phyloP scores from a whole-genome alignment of 768 basidiomycete species.

The Gloeostereum incarnatum region DNA sequence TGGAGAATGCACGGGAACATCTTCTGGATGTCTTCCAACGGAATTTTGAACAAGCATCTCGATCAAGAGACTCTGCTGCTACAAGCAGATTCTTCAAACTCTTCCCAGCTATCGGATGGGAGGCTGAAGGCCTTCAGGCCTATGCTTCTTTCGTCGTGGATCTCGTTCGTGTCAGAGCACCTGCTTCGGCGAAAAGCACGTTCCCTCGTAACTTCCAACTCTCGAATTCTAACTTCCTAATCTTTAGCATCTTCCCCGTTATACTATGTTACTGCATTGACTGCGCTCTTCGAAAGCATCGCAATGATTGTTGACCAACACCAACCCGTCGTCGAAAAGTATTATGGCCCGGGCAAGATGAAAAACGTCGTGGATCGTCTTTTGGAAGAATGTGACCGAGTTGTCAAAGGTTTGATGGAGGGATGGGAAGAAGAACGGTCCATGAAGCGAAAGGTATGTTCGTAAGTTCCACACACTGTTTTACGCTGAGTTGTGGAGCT shows the following conservation, averaged over 20 bases:
- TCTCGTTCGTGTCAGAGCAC: conserved; percentile 71
- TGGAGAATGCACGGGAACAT: conserved; percentile 63
- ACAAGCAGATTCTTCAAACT: conserved; percentile 95
- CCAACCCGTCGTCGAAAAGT: conserved; percentile 95
- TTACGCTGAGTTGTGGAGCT: conserved; percentile 24
- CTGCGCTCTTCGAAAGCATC: conserved; percentile 89
- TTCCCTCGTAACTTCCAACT: conserved; percentile 9
- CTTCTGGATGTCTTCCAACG: conserved; percentile 70
- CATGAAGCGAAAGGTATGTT: conserved; percentile 66
- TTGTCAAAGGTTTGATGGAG: conserved; percentile 63
- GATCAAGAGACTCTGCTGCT: conserved; percentile 70
- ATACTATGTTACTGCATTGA: conserved; percentile 85
- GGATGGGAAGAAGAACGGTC: conserved; percentile 90
- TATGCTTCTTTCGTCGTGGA: conserved; percentile 93
- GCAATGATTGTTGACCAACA: conserved; percentile 97
- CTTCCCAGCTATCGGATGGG: conserved; percentile 94
- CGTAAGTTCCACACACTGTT: not conserved
- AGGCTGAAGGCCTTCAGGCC: conserved; percentile 81
- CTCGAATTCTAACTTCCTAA: conserved; percentile 7
- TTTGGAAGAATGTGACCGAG: conserved; percentile 79
- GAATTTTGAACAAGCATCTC: conserved; percentile 80
- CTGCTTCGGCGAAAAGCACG: conserved; percentile 76
- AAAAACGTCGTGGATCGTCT: conserved; percentile 62
- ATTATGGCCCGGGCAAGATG: conserved; percentile 92
- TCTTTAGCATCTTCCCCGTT: conserved; percentile 78